Conservation (phyloP, 2,329 filamentous ascomycete species). For the Xylaria sp. region DNA sequence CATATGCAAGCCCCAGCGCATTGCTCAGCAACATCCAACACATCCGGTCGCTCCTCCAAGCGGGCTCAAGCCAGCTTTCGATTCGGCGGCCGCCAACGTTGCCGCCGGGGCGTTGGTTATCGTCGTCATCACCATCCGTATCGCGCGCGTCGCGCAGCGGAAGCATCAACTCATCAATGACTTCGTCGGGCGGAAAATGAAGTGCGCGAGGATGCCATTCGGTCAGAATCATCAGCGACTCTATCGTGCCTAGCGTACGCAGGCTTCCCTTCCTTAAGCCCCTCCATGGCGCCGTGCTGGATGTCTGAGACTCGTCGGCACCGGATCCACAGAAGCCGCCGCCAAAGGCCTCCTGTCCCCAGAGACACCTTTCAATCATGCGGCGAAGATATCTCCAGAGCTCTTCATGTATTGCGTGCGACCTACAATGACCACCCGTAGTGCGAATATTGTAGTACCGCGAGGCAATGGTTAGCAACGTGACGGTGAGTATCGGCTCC, state of each 20-base stretch:
- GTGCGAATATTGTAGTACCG: conserved; percentile 81
- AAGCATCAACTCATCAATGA: conserved; percentile 69
- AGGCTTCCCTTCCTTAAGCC: conserved; percentile 76
- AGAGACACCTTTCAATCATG: conserved; percentile 94
- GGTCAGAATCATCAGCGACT: conserved; percentile 89
- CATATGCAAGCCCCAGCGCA: conserved; percentile 85
- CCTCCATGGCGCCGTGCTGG: conserved; percentile 71
- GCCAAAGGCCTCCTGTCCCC: conserved; percentile 95
- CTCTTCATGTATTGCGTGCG: conserved; percentile 91
- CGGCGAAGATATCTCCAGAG: conserved; percentile 92
- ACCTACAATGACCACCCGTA: conserved; percentile 78
- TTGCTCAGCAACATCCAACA: conserved; percentile 97
- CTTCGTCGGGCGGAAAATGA: conserved; percentile 86
- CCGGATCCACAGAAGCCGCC: conserved; percentile 81
- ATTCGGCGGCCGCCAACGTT: conserved; percentile 82
- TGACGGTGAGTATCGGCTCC: conserved; percentile 90
- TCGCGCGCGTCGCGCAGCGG: conserved; percentile 58
- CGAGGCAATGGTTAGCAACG: conserved; percentile 87
- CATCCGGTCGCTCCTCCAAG: conserved; percentile 93
- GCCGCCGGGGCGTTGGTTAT: conserved; percentile 48
- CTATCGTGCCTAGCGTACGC: conserved; percentile 88
- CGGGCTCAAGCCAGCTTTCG: conserved; percentile 94
- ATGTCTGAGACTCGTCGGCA: conserved; percentile 62
- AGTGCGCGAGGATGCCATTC: conserved; percentile 96
- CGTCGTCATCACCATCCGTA: conserved; percentile 47